A percentile compares a stretch with the other conserved stretches of the same genome.
phyloP scores from a whole-genome alignment of 1,139 yeast species.

The Sugiyamaella xylanicola region DNA sequence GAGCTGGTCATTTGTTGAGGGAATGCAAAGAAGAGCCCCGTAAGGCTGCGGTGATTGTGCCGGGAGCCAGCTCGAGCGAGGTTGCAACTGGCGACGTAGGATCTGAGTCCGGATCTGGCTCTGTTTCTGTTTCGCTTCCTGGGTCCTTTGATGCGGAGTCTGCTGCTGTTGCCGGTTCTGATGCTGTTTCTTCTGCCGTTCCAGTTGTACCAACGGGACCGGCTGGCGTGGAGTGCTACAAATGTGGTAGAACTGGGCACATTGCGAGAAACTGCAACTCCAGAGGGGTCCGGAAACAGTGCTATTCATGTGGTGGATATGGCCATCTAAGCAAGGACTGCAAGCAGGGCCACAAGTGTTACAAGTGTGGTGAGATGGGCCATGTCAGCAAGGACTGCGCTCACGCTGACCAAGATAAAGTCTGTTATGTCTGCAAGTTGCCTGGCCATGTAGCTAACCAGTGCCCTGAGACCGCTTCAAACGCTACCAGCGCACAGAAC shows the following conservation, averaged over 20 bases:
- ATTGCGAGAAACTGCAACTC: constrained; percentile 79
- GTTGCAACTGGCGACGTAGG: constrained; percentile 25
- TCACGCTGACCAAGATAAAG: constrained; percentile 58
- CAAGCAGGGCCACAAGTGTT: constrained; percentile 61
- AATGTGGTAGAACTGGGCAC: constrained; percentile 93
- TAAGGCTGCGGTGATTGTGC: constrained; percentile 22
- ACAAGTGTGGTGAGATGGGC: constrained; percentile 89
- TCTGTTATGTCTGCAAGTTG: constrained; percentile 90
- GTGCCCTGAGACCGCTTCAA: constrained; percentile 62
- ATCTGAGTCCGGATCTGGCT: constrained; percentile 5
- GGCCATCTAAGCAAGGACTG: constrained; percentile 60
- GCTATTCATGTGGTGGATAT: constrained; percentile 89
- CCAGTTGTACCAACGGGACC: constrained; percentile 24
- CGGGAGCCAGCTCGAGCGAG: constrained; percentile 23
- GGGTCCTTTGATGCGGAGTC: background rate
- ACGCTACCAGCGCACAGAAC: constrained; percentile 7
- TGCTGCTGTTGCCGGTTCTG: constrained; percentile 5
- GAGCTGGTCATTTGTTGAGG: constrained; percentile 79
- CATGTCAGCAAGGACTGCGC: constrained; percentile 86
- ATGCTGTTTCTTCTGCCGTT: constrained; percentile 20
- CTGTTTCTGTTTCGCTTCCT: constrained; percentile 14
- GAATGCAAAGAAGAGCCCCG: constrained; percentile 46
- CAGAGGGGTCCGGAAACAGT: constrained; percentile 57
- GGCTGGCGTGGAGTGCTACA: constrained; percentile 70
- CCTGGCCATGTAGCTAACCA: constrained; percentile 89